Percentiles rank a stretch among this genome's conserved stretches.
These are phyloP conservation scores for Wickerhamomyces subpelliculosus DNA, from an alignment of 805 yeast genomes.

Conservation along the genomic window DNA sequence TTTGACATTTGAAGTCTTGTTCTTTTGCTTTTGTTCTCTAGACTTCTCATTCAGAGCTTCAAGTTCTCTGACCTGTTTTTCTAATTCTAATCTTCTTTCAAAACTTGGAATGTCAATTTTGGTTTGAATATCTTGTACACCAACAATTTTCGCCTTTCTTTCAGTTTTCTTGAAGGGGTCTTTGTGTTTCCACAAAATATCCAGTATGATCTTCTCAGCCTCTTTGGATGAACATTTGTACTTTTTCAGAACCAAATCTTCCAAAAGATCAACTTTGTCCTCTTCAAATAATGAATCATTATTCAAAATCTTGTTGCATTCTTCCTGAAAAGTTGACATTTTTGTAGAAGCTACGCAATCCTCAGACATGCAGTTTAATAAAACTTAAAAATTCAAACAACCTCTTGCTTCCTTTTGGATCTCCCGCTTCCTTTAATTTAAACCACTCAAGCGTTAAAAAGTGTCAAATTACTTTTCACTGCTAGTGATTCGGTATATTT, in stretches of 20 bases:
- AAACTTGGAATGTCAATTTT: conserved; percentile 18
- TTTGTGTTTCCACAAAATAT: conserved; percentile 34
- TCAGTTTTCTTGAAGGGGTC: conserved; percentile 16
- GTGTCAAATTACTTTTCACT: no score
- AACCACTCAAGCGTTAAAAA: no score
- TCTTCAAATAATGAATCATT: conserved; percentile 27
- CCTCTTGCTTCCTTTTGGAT: no score
- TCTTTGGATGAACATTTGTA: conserved; percentile 16
- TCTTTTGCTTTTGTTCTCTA: background rate
- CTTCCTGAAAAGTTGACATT: conserved; percentile 12
- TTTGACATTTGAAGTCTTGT: background rate
- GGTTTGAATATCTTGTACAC: conserved; percentile 11
- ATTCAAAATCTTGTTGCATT: conserved; percentile 27
- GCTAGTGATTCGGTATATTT: no score
- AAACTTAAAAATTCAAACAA: no score
- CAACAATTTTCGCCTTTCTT: conserved; percentile 14
- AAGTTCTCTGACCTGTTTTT: conserved; percentile 15
- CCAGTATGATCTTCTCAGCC: conserved; percentile 30
- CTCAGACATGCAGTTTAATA: background rate
- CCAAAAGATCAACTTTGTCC: conserved; percentile 31
- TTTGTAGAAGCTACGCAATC: background rate
- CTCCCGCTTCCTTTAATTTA: no score
- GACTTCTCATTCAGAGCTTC: conserved; percentile 6
- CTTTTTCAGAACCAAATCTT: conserved; percentile 23
- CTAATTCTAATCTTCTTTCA: conserved; percentile 20